Evolutionary conservation across 139 green algal genomes (phyloP).

Genomic region (Pleodorina starrii): DNA sequence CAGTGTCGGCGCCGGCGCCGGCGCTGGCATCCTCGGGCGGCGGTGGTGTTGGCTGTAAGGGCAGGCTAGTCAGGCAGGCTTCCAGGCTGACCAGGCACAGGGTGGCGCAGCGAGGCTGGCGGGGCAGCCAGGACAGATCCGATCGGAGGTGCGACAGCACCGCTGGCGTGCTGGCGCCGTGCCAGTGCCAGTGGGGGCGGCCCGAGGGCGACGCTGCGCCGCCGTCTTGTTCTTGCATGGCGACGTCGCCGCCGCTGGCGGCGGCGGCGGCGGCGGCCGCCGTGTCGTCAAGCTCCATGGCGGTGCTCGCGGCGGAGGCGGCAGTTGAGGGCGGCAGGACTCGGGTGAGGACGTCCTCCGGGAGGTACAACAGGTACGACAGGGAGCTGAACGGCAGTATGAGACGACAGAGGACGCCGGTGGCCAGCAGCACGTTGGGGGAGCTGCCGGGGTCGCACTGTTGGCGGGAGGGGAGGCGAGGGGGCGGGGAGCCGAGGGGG

Average conservation of each 20-base stretch:
- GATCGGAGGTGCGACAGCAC: background rate
- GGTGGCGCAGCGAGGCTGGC: constrained; percentile 13
- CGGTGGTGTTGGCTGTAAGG: background rate
- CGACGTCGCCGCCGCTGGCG: background rate
- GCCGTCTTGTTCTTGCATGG: background rate
- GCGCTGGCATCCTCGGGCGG: background rate
- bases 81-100: background rate
- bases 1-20: background rate
- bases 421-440: constrained; percentile 5
- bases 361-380: constrained; percentile 29
- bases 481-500: too few species aligned
- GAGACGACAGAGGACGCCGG: constrained; percentile 27
- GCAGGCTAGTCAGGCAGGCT: constrained; percentile 4
- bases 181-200: background rate
- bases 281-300: constrained; percentile 11
- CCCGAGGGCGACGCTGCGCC: background rate
- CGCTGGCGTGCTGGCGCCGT: background rate
- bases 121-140: constrained; percentile 13
- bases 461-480: too few species aligned
- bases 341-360: background rate
- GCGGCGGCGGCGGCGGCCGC: background rate
- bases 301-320: background rate
- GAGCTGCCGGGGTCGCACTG: constrained; percentile 19
- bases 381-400: constrained; percentile 25
- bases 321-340: background rate